Evolutionary conservation across 768 basidiomycete species (phyloP), one percentile per base, ranked within the genome.

Genomic region (Mycena haematopus): DNA sequence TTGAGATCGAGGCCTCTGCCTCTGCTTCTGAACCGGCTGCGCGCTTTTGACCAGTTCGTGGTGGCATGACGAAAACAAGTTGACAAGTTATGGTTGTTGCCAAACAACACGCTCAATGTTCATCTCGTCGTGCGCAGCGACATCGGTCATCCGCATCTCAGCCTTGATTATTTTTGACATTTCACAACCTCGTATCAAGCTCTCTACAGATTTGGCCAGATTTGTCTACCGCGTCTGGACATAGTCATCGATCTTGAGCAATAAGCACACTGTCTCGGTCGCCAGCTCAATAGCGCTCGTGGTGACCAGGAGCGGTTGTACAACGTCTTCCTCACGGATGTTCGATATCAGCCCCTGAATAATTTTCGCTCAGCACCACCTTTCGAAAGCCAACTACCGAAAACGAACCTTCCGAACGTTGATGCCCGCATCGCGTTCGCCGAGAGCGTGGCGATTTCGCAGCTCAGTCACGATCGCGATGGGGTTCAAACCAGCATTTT

Each of bases 391-490:
- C 11, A 50, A 50, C n/a, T n/a, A n/a, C 24, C 14, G 40, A 35
- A 31, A 44, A 74, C 85, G 45, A 70, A 94, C 95, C 82, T 96
- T 99, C 70, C 96, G 89, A 65, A 99, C 95, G 75, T 99, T 99
- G 77, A 99, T 99, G 33, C 97, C 97, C 27, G 97, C 96, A 68
- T 90, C 95, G 65, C 86, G 84, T 69, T 99, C 97, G 35, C 97
- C 97, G 10, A 95, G 81, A 2, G 97, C 96, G 76, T 99, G 97
- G 66, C 95, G 86, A 79, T 99, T 99, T 65, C 97, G 87, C 57
- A 99, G 82, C 73, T 99, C 97, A 27, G 97, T 99, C 57, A 99
- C 96, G 73, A 99, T 99, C 8, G 94, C 90, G 67, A 99, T 98
- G 7, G 97, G 95, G 77, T 99, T 97, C 60, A 99, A 82, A 45